Evolutionary conservation across 768 basidiomycete species (phyloP), one percentile per base, ranked within the genome.

Genomic region (Suillus alpinus): DNA sequence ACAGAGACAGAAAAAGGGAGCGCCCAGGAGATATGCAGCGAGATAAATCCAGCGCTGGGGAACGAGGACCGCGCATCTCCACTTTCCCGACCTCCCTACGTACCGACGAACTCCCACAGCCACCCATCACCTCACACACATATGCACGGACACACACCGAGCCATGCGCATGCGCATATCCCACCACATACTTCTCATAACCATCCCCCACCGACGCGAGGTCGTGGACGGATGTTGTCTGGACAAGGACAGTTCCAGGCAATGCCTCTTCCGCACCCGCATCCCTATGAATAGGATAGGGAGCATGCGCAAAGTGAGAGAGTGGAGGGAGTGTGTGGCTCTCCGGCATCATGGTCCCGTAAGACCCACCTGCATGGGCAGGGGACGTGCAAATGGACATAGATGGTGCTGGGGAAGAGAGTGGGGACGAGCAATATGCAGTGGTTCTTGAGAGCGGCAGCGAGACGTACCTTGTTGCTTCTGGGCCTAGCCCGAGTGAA

Each of bases 231-330:
- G 5, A 40, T 36, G 29, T 14, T 59, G 1, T 73, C 73, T 0
- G 71, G 73, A 4, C 72, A 75, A 47, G 67, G 73, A 43, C 70
- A 73, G 43, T 75, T 73, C 59, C 73, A 71, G 46, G 34, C 67
- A 0, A 65, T 68, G 40, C 68, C 71, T 29, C 29, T 26, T 16
- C 32, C 52, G 1, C 53, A 63, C 18, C 63, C 65, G 29, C 63
- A 67, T 2, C 41, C 57, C 16, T 69, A 73, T 12, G 73, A 73
- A 58, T 61, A 9, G 36, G 71, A 72, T 12, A 65, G 69, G 52
- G 71, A 73, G 23, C 69, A 71, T n/a, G 8, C 43, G 58, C 53
- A 34, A 59, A 63, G 56, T 55, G n/a, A 46, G 39, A 50, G 41
- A 44, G 61, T 34, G 40, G 73, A 71, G 34, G 39, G 70, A 67